Evolutionary conservation across 371 early-diverging fungal species (phyloP), one percentile per base, ranked within the genome.

Genomic region (Mucor velutinosus): DNA sequence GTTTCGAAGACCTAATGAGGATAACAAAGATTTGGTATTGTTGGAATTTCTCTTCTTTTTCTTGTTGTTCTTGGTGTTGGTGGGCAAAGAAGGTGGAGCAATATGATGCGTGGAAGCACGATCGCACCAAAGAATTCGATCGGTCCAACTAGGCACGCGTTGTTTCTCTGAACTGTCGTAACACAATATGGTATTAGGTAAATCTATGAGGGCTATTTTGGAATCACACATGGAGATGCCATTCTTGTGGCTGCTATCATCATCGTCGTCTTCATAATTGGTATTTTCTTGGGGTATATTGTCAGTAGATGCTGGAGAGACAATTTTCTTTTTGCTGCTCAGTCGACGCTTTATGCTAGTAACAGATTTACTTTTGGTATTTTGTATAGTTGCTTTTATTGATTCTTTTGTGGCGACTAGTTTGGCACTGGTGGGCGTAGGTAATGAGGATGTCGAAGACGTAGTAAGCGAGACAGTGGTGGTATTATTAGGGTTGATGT

Each of bases 91-190:
- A 39, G 68, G 47, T 21, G 57, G 58, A 8, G 62, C 5, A 8
- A 58, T 17, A 37, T 68, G 62, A 29, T 65, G 39, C 1, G 43
- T 30, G 1, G 66, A 32, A 5, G 63, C 43, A 25, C 74, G 76
- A 23, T 84, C 80, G 59, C 83, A 78, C 84, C 81, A 94, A 60
- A 96, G 74, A 53, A 96, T 95, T 7, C 97, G 87, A 69, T 97
- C 97, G 0, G 95, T 95, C 94, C 95, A 96, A 7, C 93, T 89
- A 1, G 97, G 97, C 0, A 94, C 88, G 7, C 97, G 88, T 70
- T 87, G 86, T 76, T 96, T 96, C 23, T 87, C 84, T 53, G 91
- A 89, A 10, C 92, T 86, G 65, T 94, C 94, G 66, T 93, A 93
- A 1, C 65, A 70, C 3, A 81, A 62, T 7, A 65, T 62, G 4